Evolutionary conservation across 495 filamentous ascomycete species (phyloP).

Genomic region (Hypoxylon rickii): DNA sequence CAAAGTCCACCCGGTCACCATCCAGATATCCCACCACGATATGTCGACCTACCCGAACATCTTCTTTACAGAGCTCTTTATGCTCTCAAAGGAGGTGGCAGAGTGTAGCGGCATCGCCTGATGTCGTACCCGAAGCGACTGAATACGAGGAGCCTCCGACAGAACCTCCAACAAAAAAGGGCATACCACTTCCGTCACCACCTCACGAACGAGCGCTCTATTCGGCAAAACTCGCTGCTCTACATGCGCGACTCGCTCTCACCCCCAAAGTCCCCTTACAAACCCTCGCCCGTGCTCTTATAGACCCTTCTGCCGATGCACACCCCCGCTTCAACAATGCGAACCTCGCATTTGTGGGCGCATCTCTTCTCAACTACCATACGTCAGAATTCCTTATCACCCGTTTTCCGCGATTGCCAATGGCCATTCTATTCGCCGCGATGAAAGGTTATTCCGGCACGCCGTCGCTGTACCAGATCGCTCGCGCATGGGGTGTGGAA

Average conservation of each 20-base stretch:
- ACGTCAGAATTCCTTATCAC: slow-evolving; percentile 83
- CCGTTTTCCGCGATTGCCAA: slow-evolving; percentile 86
- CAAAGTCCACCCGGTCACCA: slow-evolving; percentile 23
- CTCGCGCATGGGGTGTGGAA: slow-evolving; percentile 89
- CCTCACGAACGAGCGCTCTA: slow-evolving; percentile 65
- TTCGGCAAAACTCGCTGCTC: slow-evolving; percentile 90
- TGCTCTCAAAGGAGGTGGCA: slow-evolving; percentile 39
- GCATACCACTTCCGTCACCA: slow-evolving; percentile 61
- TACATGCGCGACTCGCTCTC: slow-evolving; percentile 88
- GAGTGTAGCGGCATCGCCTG: slow-evolving; percentile 30
- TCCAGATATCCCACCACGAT: slow-evolving; percentile 20
- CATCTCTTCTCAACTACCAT: slow-evolving; percentile 82
- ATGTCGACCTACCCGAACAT: slow-evolving; percentile 28
- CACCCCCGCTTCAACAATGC: slow-evolving; percentile 78
- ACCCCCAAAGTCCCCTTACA: slow-evolving; percentile 80
- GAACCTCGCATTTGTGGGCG: slow-evolving; percentile 79
- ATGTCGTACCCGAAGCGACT: slow-evolving; percentile 27
- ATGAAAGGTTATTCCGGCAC: slow-evolving; percentile 81
- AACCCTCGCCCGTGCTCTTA: slow-evolving; percentile 81
- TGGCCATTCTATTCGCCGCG: slow-evolving; percentile 78
- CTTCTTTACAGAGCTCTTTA: slow-evolving; percentile 30
- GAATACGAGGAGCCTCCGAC: slow-evolving; percentile 6
- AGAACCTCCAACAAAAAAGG: not conserved
- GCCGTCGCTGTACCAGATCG: slow-evolving; percentile 68
- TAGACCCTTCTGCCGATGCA: slow-evolving; percentile 80